Conservation (phyloP, 208 protist genomes). For the Crithidia bombi region DNA sequence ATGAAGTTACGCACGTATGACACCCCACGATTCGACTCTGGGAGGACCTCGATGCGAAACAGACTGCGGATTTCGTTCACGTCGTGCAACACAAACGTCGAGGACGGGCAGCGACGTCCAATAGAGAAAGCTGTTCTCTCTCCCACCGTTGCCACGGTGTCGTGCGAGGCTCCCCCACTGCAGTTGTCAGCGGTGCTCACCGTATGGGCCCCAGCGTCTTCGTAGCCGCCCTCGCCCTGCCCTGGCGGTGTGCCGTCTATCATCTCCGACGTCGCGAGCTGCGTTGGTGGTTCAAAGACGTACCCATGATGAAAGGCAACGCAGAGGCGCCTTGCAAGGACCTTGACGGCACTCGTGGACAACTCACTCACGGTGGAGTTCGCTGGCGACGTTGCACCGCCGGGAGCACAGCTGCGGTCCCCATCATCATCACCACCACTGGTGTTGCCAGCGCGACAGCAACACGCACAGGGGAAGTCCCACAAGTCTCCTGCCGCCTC, state of each 20-base stretch:
- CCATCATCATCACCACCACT: neutral
- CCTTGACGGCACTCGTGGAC: conserved; percentile 1
- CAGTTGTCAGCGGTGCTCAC: neutral
- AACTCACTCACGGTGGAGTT: too few relatives aligned
- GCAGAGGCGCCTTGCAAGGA: conserved; percentile 24
- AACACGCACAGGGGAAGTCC: conserved; percentile 35
- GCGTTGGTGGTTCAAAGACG: conserved; percentile 27
- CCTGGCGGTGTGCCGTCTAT: neutral
- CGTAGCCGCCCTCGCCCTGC: neutral
- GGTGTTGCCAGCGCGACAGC: neutral
- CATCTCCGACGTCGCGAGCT: neutral
- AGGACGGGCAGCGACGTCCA: conserved; percentile 4
- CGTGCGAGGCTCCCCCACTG: conserved; percentile 6
- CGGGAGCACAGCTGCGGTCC: neutral
- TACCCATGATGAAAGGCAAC: conserved; percentile 48
- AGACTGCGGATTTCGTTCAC: conserved; percentile 52
- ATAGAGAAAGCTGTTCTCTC: neutral
- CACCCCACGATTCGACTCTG: conserved; percentile 66
- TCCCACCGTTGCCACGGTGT: neutral
- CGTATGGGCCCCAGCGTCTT: neutral
- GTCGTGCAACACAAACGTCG: conserved; percentile 36
- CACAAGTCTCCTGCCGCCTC: conserved; percentile 18
- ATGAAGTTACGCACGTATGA: conserved; percentile 91
- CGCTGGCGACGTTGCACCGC: neutral
- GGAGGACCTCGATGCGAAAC: conserved; percentile 70